Evolutionary conservation across 2,329 filamentous ascomycete genomes (phyloP), one percentile per base, ranked within the genome.

Genomic region (Fusarium gaditjirri): DNA sequence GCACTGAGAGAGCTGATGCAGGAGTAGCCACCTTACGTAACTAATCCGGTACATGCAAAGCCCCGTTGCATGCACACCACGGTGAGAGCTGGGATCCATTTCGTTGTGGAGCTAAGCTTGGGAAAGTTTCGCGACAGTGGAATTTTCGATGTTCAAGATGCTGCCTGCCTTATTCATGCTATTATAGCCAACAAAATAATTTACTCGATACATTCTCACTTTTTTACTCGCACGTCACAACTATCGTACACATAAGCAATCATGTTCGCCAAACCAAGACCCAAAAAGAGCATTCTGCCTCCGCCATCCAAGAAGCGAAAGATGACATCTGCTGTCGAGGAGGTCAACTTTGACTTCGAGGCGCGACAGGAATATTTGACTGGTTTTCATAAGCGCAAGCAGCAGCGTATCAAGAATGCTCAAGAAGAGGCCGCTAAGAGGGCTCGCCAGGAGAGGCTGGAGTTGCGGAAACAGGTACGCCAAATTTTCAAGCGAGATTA

Each of bases 301-400:
- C 87, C 89, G 2, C 86, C 86, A 17, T 84, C 83, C n/a, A 94
- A 92, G 82, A 92, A 90, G 78, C 86, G 92, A 72, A 93, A 92
- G 80, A 81, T 82, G 69, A 79, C 86, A 19, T 84, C 86, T 49
- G 83, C 85, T 42, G 86, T 93, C 67, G 93, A 95, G 78, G 94
- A 97, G 80, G 92, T 99, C 81, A 90, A 86, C 57, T 99, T 98
- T 83, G 94, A 99, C 83, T 84, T 88, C 68, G 86, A 87, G 68
- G 93, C 93, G 49, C 91, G 96, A 72, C 85, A 92, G 72, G 94
- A 98, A 78, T 99, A 93, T 80, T 87, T 99, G 64, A 98, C 94
- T 0, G 96, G 96, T 6, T 99, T 99, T 83, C 95, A 95, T 85
- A 99, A 98, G 87, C 92, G 96, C 81, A 98, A 98, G 82, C 84